A percentile compares a stretch with the other conserved stretches of the same genome.
Evolutionary conservation across 2,329 filamentous ascomycete species (phyloP).

Genomic region (Fusarium tanahbumbuense): DNA sequence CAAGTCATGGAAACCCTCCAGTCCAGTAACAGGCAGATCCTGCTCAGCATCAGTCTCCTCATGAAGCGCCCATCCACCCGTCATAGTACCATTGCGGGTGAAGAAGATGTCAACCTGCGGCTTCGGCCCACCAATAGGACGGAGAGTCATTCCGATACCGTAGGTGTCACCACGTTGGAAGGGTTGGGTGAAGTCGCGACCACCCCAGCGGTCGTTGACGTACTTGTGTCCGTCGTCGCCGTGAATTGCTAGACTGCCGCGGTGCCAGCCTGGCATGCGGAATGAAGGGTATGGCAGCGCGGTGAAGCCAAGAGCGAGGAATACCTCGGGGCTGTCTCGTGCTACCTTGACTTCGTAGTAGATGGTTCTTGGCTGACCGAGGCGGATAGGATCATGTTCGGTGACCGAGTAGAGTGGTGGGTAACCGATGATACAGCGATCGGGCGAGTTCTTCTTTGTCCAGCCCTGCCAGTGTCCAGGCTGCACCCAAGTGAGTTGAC

Average conservation of each 20-base stretch:
- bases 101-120: slow-evolving; percentile 67
- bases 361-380: slow-evolving; percentile 60
- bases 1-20: slow-evolving; percentile 78
- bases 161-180: slow-evolving; percentile 75
- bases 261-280: slow-evolving; percentile 84
- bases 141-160: slow-evolving; percentile 77
- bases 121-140: slow-evolving; percentile 47
- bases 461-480: slow-evolving; percentile 65
- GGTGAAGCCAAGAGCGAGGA: slow-evolving; percentile 75
- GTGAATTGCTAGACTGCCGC: slow-evolving; percentile 79
- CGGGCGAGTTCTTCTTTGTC: slow-evolving; percentile 60
- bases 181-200: slow-evolving; percentile 72
- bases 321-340: slow-evolving; percentile 58
- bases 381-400: slow-evolving; percentile 67
- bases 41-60: slow-evolving; percentile 76
- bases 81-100: slow-evolving; percentile 71
- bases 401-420: slow-evolving; percentile 75
- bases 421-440: slow-evolving; percentile 74
- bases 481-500: slow-evolving; percentile 57
- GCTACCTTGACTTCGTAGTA: slow-evolving; percentile 79
- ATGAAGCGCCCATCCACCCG: slow-evolving; percentile 76
- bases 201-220: slow-evolving; percentile 80
- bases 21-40: slow-evolving; percentile 71
- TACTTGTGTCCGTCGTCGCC: slow-evolving; percentile 82
- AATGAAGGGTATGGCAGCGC: slow-evolving; percentile 82